A percentile compares a stretch with the other conserved stretches of the same genome.
Conservation (phyloP, 2,329 filamentous ascomycete genomes). For the Fusarium austroafricanum region DNA sequence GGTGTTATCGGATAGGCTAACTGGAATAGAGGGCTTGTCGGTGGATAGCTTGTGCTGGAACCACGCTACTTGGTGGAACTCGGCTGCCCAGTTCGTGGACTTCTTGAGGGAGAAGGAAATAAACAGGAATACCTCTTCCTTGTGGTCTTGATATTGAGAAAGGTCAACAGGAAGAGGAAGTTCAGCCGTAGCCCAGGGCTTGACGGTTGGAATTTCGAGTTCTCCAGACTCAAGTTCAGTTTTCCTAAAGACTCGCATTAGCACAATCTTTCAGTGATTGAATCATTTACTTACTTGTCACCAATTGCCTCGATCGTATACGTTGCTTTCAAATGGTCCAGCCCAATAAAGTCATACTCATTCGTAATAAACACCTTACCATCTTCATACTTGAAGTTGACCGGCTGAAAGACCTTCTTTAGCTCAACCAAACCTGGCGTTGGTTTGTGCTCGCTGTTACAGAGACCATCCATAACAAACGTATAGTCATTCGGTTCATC, state of each 20-base stretch:
- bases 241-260: neutral
- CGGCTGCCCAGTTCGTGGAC: neutral
- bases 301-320: neutral
- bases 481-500: constrained; percentile 12
- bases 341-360: constrained; percentile 11
- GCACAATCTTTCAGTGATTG: fast-evolving
- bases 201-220: neutral
- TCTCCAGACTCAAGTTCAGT: neutral
- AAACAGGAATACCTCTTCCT: neutral
- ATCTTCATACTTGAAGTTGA: neutral
- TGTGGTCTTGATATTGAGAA: neutral
- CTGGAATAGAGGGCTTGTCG: fast-evolving
- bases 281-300: neutral
- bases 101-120: neutral
- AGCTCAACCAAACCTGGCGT: neutral
- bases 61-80: constrained; percentile 7
- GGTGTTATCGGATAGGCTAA: fast-evolving
- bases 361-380: neutral
- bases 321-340: neutral
- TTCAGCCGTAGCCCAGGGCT: neutral
- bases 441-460: constrained; percentile 13
- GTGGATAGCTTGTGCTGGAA: constrained; percentile 15
- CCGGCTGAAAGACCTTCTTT: constrained; percentile 14
- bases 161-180: neutral
- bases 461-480: constrained; percentile 18